Conservation (phyloP, 345 rosid species). For the Eucalyptus erythrocorys region DNA sequence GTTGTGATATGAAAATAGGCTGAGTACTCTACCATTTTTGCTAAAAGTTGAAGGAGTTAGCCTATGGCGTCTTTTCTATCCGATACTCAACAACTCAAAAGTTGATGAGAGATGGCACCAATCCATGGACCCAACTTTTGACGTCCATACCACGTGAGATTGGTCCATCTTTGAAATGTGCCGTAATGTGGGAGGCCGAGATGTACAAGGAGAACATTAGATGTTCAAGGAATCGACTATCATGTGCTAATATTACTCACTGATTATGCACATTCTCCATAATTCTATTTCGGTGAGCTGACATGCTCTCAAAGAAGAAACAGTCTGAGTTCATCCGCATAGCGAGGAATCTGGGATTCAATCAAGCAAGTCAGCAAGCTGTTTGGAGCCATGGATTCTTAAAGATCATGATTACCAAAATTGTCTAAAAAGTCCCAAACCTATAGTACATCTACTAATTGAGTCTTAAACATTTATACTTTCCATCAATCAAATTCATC, state of each 20-base stretch:
- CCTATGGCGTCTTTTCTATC: neutral
- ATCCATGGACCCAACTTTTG: neutral
- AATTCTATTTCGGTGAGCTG: neutral
- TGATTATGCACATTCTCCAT: neutral
- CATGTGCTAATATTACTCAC: neutral
- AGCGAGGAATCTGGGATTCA: neutral
- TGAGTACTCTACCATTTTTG: neutral
- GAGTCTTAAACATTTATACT: no score
- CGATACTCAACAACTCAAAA: neutral
- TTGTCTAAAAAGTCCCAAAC: no score
- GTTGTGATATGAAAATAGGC: neutral
- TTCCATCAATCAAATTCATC: no score
- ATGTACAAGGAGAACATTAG: neutral
- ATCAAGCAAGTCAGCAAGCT: neutral
- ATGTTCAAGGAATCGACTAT: neutral
- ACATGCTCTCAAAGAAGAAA: neutral
- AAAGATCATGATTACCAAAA: neutral
- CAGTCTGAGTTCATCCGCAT: neutral
- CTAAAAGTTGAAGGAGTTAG: neutral
- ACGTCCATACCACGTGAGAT: neutral
- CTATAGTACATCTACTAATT: no score
- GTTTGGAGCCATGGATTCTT: neutral
- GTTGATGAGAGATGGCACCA: neutral
- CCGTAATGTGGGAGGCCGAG: neutral
- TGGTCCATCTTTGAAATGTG: neutral